Evolutionary conservation across 2,329 filamentous ascomycete genomes (phyloP), one percentile per base, ranked within the genome.

Genomic region (Xylaria sp.): DNA sequence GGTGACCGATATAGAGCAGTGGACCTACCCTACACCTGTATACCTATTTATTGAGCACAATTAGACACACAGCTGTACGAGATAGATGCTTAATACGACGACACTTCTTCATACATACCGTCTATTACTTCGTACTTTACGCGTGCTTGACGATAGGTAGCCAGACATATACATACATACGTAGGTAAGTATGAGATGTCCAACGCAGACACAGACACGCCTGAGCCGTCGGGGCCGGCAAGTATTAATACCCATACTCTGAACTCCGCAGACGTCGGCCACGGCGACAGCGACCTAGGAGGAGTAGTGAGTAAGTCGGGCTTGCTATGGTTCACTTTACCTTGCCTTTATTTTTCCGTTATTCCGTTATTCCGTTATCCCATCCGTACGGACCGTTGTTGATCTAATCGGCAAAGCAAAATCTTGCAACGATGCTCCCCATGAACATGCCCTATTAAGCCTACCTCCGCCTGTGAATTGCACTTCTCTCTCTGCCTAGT

Each of bases 401-500:
- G 53, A 55, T 49, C n/a, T 52, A 49, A 34, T 30, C 57, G 44
- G 52, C 53, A 50, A 39, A 52, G 52, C 53, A 50, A 39, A 52
- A 52, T 55, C 37, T 52, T 51, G 47, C 56, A 58, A 56, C 23
- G 52, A 58, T 48, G 42, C 13, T 18, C 23, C 47, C 59, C 34
- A 53, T 48, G 47, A 54, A 57, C 52, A 23, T 35, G 52, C 34
- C 18, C n/a, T 55, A 58, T 55, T 30, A 56, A 50, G 56, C 53
- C 48, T 42, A 19, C 51, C 53, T 52, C 57, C 55, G 59, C 42
- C 52, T 49, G 52, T 52, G 48, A 53, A 58, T 58, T 59, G 52
- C 59, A 60, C 39, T 52, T 57, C 23, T 30, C 23, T 30, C 23
- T 30, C 62, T 67, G 65, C 50, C 54, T 60, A 50, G 49, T 49